Evolutionary conservation across 2,329 filamentous ascomycete species (phyloP).

Genomic region (Aspergillus melleus): DNA sequence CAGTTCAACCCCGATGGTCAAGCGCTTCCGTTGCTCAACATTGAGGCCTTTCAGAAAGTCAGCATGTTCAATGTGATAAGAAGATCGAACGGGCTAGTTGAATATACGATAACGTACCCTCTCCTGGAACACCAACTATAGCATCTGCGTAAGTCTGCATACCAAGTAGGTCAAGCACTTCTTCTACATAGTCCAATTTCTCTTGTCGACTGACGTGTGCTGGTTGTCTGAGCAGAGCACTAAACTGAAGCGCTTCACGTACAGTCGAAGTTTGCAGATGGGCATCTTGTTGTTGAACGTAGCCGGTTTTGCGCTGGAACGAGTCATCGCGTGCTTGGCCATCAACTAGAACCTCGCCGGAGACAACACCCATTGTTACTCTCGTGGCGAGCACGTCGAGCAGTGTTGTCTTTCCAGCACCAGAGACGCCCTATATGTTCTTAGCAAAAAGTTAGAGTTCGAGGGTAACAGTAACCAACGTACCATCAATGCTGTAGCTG

Average conservation of each 20-base stretch:
- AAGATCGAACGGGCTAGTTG: background rate
- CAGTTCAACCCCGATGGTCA: background rate
- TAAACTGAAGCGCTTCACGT: background rate
- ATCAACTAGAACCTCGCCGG: background rate
- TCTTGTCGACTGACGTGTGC: background rate
- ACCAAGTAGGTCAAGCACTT: background rate
- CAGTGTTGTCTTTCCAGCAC: background rate
- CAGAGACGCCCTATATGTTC: background rate
- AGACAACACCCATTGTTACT: background rate
- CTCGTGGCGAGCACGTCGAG: background rate
- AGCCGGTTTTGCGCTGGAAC: background rate
- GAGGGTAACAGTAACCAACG: background rate
- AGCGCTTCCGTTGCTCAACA: background rate
- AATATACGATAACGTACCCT: background rate
- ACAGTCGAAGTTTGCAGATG: background rate
- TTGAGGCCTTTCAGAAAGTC: background rate
- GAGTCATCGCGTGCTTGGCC: background rate
- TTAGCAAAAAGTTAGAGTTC: background rate
- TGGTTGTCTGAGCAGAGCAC: background rate
- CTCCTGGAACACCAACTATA: background rate
- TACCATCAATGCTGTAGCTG: constrained; percentile 4
- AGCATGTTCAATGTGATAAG: background rate
- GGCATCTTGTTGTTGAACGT: background rate
- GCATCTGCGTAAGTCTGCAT: background rate
- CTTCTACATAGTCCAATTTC: background rate